Evolutionary conservation across 78 protist species (phyloP).

Genomic region (slime mould (Dictyostelium discoideum)): DNA sequence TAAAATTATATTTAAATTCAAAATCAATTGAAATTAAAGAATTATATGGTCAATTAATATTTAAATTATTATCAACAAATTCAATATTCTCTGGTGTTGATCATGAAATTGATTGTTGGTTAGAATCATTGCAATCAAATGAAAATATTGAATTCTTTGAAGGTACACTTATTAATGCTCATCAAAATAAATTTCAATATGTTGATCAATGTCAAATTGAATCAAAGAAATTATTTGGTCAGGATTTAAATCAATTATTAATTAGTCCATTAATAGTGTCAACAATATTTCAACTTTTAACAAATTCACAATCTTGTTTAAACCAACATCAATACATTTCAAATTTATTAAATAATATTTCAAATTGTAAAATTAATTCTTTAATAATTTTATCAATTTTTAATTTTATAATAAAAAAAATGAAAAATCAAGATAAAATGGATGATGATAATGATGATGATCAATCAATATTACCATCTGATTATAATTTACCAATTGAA

Average conservation of each 20-base stretch:
- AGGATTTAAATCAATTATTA: neutral
- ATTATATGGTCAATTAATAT: slow-evolving; percentile 17
- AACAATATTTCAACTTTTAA: neutral
- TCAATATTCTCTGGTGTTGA: slow-evolving; percentile 36
- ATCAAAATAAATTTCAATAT: slow-evolving; percentile 33
- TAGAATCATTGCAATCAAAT: neutral
- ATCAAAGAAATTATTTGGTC: neutral
- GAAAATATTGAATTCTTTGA: slow-evolving; percentile 20
- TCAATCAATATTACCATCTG: neutral
- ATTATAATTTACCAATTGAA: neutral
- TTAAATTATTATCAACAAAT: slow-evolving; percentile 39
- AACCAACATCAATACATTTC: slow-evolving; percentile 12
- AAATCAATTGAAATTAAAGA: neutral
- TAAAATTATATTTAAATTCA: slow-evolving; percentile 15
- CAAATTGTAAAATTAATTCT: neutral
- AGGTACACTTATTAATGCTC: neutral
- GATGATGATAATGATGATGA: neutral
- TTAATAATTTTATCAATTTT: slow-evolving; percentile 8
- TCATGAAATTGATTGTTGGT: slow-evolving; percentile 55
- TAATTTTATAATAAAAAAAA: neutral
- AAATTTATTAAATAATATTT: neutral
- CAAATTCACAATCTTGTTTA: neutral
- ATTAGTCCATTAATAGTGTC: slow-evolving; percentile 38
- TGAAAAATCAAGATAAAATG: neutral
- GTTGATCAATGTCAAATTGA: slow-evolving; percentile 36